Percentiles rank a stretch among this genome's conserved stretches.
Evolutionary conservation across 1,284 basidiomycete genomes (phyloP).

Genomic region (Mycosarcoma mackinlayi): DNA sequence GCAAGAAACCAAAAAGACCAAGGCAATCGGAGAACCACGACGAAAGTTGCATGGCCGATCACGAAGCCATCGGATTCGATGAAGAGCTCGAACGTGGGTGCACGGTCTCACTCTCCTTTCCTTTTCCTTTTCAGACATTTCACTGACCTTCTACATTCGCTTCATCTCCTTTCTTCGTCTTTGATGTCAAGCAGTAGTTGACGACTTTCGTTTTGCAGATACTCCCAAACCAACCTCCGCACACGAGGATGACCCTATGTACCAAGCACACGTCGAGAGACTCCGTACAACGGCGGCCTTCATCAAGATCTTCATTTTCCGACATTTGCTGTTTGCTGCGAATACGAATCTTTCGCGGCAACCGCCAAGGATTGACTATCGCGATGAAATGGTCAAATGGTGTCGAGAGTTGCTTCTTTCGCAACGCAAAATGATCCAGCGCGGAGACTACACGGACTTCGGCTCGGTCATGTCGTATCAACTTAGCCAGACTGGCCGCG

Average conservation of each 20-base stretch:
- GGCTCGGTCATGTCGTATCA: slow-evolving; percentile 54
- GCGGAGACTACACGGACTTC: slow-evolving; percentile 47
- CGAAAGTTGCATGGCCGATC: slow-evolving; percentile 50
- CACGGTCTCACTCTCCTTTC: background rate
- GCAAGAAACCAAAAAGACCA: slow-evolving; percentile 47
- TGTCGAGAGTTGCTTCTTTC: slow-evolving; percentile 46
- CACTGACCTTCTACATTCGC: background rate
- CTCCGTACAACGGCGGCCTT: slow-evolving; percentile 47
- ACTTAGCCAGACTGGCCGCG: slow-evolving; percentile 43
- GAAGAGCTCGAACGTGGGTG: slow-evolving; percentile 39
- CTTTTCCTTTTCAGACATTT: background rate
- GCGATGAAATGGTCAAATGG: slow-evolving; percentile 53
- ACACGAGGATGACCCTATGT: slow-evolving; percentile 47
- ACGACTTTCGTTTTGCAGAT: slow-evolving; percentile 43
- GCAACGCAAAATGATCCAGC: slow-evolving; percentile 51
- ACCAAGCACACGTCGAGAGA: slow-evolving; percentile 41
- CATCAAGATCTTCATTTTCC: slow-evolving; percentile 49
- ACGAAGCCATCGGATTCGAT: slow-evolving; percentile 43
- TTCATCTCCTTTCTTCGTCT: background rate
- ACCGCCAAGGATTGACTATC: slow-evolving; percentile 44
- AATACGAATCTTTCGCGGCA: slow-evolving; percentile 40
- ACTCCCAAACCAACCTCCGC: slow-evolving; percentile 38
- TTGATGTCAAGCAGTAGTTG: slow-evolving; percentile 12
- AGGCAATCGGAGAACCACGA: slow-evolving; percentile 45
- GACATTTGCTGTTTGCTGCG: slow-evolving; percentile 37